phyloP scores from a whole-genome alignment of 805 yeast species.

The Metschnikowia shivogae region DNA sequence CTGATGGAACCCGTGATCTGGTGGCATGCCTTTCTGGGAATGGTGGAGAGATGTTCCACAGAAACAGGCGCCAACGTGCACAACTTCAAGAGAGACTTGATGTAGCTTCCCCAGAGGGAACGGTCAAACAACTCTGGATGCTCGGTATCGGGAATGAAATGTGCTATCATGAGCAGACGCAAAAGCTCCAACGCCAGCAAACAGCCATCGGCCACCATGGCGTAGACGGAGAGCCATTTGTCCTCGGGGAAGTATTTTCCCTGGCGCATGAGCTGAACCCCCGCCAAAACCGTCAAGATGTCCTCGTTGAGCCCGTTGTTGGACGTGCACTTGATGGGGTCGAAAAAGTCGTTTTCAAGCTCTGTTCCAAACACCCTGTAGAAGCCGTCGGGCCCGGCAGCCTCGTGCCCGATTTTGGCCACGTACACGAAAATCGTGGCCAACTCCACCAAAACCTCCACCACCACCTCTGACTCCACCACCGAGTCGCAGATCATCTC shows the following conservation, averaged over 20 bases:
- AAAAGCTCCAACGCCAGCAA: slow-evolving; percentile 51
- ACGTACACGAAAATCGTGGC: slow-evolving; percentile 56
- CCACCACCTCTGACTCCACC: slow-evolving; percentile 63
- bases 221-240: slow-evolving; percentile 70
- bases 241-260: slow-evolving; percentile 60
- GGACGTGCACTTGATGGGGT: slow-evolving; percentile 39
- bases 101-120: slow-evolving; percentile 63
- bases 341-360: slow-evolving; percentile 35
- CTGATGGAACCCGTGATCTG: slow-evolving; percentile 62
- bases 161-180: slow-evolving; percentile 44
- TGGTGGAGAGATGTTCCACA: slow-evolving; percentile 63
- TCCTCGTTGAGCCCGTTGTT: slow-evolving; percentile 42
- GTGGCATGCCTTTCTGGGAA: slow-evolving; percentile 68
- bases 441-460: slow-evolving; percentile 69
- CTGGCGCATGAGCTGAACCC: slow-evolving; percentile 48
- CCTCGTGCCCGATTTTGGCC: slow-evolving; percentile 44
- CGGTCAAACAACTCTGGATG: slow-evolving; percentile 53
- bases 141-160: slow-evolving; percentile 50
- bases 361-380: slow-evolving; percentile 33
- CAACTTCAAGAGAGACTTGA: slow-evolving; percentile 53
- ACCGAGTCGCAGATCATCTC: slow-evolving; percentile 68
- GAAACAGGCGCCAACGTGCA: slow-evolving; percentile 67
- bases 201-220: slow-evolving; percentile 53
- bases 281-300: slow-evolving; percentile 39
- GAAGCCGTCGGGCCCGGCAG: slow-evolving; percentile 43